Base-by-base conservation (phyloP, 2,329 filamentous ascomycete genomes). In the Arthrobotrys conoides region DNA sequence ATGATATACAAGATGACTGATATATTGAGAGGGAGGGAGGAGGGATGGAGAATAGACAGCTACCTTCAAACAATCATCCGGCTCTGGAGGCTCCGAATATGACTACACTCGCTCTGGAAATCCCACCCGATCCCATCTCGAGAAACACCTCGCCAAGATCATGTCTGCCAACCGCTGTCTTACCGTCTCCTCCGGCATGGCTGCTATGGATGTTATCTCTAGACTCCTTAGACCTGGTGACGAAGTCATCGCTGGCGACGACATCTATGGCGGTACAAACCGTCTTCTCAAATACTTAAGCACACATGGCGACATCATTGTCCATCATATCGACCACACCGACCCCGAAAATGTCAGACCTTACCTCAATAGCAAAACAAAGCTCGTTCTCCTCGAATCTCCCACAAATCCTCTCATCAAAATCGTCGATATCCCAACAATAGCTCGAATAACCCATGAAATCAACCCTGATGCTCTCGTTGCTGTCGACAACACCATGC, bases 21-120 rank as follows among this genome's bases (percentile, higher is more conserved):
- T 16, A 12, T 12, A 9, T 36, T 8, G 33, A 24, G 49, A 16
- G n/a, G 27, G 27, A 30, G 27, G 27, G n/a, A n/a, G n/a, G n/a
- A 57, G 30, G 6, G 18, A 33, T 68, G 20, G 30, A 4, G 18
- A 41, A 69, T 80, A 91, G 88, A 97, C 93, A 61, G 96, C 96
- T 61, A 99, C 96, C 44, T 99, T 99, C 88, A 99, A 99, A 86
- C 96, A 98, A 86, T 89, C 89, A 22, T 93, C 92, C 18, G 91
- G 92, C 80, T 88, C 86, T 55, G 93, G 93, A 76, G 93, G 93
- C 77, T 92, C 90, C 81, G 94, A 98, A 85, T 99, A 98, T 85
- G 96, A 99, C 87, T 99, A 99, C 87, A 98, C 96, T 77, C 93
- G 96, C 79, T 98, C 94, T 41, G 96, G 96, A 71, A 99, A 99